Evolutionary conservation across 768 basidiomycete genomes (phyloP).

Genomic region (Tylopilus subfusipes): DNA sequence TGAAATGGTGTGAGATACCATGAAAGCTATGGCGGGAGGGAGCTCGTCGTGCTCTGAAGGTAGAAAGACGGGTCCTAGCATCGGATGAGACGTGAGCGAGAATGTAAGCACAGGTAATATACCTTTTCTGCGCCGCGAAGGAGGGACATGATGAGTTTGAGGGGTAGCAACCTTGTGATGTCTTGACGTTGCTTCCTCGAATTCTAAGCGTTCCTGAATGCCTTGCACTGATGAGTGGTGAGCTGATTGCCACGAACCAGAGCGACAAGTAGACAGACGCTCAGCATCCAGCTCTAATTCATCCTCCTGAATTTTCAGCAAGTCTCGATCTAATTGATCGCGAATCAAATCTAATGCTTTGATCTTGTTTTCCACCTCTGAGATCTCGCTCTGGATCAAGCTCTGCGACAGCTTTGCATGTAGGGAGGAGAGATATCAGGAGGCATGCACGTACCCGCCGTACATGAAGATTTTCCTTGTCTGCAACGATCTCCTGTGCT

Average conservation of each 20-base stretch:
- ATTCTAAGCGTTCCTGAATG: slow-evolving; percentile 77
- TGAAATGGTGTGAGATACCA: slow-evolving; percentile 50
- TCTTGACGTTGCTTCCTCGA: slow-evolving; percentile 50
- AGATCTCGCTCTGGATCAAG: slow-evolving; percentile 81
- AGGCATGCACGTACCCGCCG: slow-evolving; percentile 54
- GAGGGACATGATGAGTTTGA: slow-evolving; percentile 17
- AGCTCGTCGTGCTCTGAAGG: slow-evolving; percentile 97
- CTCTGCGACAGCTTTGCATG: slow-evolving; percentile 45
- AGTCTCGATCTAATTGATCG: slow-evolving; percentile 72
- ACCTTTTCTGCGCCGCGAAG: slow-evolving; percentile 35
- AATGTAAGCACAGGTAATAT: neutral
- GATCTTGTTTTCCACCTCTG: slow-evolving; percentile 88
- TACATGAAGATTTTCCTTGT: slow-evolving; percentile 92
- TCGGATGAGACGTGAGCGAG: slow-evolving; percentile 3
- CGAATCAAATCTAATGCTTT: slow-evolving; percentile 78
- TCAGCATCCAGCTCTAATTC: slow-evolving; percentile 97
- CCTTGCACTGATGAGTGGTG: slow-evolving; percentile 64
- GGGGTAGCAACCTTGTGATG: slow-evolving; percentile 18
- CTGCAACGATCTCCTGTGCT: slow-evolving; percentile 78
- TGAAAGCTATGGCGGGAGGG: slow-evolving; percentile 92
- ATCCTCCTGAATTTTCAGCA: slow-evolving; percentile 89
- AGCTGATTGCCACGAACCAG: neutral
- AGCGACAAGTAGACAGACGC: slow-evolving; percentile 48
- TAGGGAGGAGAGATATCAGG: slow-evolving; percentile 4
- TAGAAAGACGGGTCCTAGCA: slow-evolving; percentile 83